Base-by-base conservation (phyloP, 768 basidiomycete species). In the Hemileccinum impolitum region DNA sequence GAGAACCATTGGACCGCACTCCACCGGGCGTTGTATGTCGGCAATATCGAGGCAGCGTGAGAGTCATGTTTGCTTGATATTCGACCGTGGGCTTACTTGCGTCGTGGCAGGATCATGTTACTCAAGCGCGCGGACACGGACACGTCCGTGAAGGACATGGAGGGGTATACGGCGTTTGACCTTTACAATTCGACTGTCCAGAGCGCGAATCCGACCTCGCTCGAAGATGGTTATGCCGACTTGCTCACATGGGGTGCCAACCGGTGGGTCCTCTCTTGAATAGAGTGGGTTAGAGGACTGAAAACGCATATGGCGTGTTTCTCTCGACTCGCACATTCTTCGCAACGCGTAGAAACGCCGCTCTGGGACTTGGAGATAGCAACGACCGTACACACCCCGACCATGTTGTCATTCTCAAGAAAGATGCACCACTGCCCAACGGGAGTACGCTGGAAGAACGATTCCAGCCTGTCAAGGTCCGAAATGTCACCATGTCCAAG, bases 1-100 rank as follows among this genome's bases (percentile, higher is more conserved):
- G 95, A 98, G 74, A 90, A 81, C 49, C 86, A 85, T 48, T 97
- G 93, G 89, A 95, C 92, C 1, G 80, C 94, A 7, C 72, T 98
- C 18, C 95, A 99, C 60, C 74, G 93, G 41, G 90, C 90, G 2
- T 66, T 94, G 57, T 96, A 93, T 63, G 66, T 74, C 32, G 90
- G 89, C 1, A 91, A 93, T 57, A 51, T 94, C 9, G 74, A 83
- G 41, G 78, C 80, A 39, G 85, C 79, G 82, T 87, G 55, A 51
- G 85, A 74, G 6, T 26, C 8, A n/a, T 39, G 13, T 12, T 41
- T 18, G 14, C n/a, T 19, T 18, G 26, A 4, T 43, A 9, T n/a
- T 18, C 18, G 19, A 36, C 43, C 23, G 47, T 10, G 45, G 34
- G 18, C 36, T 25, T 8, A 4, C 28, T 5, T 44, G 26, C 45